Evolutionary conservation across 2,329 filamentous ascomycete genomes (phyloP).

Genomic region (Botrytis fragariae): DNA sequence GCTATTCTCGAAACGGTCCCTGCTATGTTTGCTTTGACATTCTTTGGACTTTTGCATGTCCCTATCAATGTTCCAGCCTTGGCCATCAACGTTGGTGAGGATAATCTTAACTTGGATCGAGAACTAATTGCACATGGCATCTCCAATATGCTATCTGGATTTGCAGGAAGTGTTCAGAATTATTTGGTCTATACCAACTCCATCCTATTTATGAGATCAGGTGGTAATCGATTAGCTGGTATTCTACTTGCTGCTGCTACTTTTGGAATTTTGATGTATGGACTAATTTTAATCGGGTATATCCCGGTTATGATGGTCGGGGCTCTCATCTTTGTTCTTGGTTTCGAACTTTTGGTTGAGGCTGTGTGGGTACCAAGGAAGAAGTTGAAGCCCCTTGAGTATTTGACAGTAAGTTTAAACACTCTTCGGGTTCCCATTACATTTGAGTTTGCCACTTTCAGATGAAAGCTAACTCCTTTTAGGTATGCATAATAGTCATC

Average conservation of each 20-base stretch:
- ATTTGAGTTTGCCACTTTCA: background rate
- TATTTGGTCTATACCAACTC: conserved; percentile 98
- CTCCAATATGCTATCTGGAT: conserved; percentile 87
- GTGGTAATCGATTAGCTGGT: conserved; percentile 81
- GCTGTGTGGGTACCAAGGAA: conserved; percentile 86
- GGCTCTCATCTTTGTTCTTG: conserved; percentile 89
- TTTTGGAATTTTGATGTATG: conserved; percentile 76
- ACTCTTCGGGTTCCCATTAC: background rate
- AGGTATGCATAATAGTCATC: conserved; percentile 81
- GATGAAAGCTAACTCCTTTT: conserved; percentile 30
- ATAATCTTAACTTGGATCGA: conserved; percentile 85
- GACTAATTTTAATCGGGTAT: conserved; percentile 84
- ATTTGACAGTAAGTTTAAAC: conserved; percentile 64
- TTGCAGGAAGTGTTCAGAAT: conserved; percentile 86
- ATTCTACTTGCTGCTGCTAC: conserved; percentile 80
- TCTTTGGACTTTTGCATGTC: conserved; percentile 95
- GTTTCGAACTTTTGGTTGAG: conserved; percentile 86
- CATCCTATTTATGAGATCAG: conserved; percentile 91
- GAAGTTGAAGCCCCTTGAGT: conserved; percentile 83
- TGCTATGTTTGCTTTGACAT: conserved; percentile 94
- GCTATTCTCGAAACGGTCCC: conserved; percentile 83
- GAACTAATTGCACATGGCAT: conserved; percentile 91
- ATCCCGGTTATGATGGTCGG: conserved; percentile 98
- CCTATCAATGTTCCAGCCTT: conserved; percentile 97
- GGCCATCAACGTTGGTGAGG: conserved; percentile 85